phyloP scores from a whole-genome alignment of 306 rosid species.

The cucumber (Cucumis sativus) region DNA sequence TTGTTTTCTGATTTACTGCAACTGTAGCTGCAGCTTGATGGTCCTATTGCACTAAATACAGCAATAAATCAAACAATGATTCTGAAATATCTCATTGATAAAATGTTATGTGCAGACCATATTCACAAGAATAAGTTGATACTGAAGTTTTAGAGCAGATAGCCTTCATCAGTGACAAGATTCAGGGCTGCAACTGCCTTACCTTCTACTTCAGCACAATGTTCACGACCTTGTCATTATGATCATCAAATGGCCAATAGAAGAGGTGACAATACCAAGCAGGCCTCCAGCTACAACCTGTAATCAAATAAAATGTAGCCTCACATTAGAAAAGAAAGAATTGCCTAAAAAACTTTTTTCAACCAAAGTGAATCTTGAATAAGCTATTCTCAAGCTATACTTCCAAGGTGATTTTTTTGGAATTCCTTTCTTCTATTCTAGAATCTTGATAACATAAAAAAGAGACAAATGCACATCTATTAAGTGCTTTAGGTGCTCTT shows the following conservation, averaged over 20 bases:
- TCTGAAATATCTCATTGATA: background rate
- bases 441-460: background rate
- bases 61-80: slow-evolving; percentile 7
- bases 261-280: slow-evolving; percentile 58
- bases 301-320: slow-evolving; percentile 11
- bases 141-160: background rate
- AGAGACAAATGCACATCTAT: background rate
- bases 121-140: slow-evolving; percentile 1
- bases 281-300: slow-evolving; percentile 89
- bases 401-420: background rate
- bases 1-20: slow-evolving; percentile 1
- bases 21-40: background rate
- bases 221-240: slow-evolving; percentile 15
- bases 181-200: slow-evolving; percentile 7
- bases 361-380: background rate
- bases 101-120: slow-evolving; percentile 1
- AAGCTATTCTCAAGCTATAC: background rate
- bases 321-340: background rate
- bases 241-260: slow-evolving; percentile 46
- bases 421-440: background rate
- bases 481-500: background rate
- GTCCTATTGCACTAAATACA: background rate
- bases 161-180: background rate
- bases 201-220: slow-evolving; percentile 4
- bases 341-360: background rate